Base-by-base conservation (phyloP, 2,329 filamentous ascomycete genomes). In the Mariannaea elegans region DNA sequence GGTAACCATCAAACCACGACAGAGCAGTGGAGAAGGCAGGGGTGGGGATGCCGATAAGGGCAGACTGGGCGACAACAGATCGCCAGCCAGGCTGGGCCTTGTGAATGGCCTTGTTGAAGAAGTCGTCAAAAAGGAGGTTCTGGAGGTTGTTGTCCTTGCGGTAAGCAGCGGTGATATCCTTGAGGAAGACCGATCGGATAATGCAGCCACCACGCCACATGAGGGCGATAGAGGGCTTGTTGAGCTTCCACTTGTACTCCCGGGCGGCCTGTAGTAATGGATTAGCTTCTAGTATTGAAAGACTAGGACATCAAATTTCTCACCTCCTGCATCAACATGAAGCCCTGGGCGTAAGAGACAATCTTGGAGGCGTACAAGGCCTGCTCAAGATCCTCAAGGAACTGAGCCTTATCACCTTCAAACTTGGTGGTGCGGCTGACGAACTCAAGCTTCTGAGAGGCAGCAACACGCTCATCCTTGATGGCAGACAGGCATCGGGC, bases 191-290 rank as follows among this genome's bases (percentile, higher is more conserved):
- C 69, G 95, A 98, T 80, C 95, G 94, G 84, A 99, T 99, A 75
- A 99, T 99, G 88, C 95, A 99, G 72, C 95, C 95, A 84, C 95
- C 95, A 79, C 95, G 93, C 95, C 95, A 99, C 95, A 99, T 99
- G 77, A 99, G 91, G 72, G 95, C 95, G 76, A 99, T 99, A 73
- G 96, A 97, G 68, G 95, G 95, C 91, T 98, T 98, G 91, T 99
- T 97, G 72, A 99, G 90, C 88, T 97, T 97, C 95, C 95, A 99
- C 72, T 82, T 81, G 84, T 96, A 99, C 80, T 98, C 92, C 81
- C 90, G 93, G 80, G 94, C 95, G 72, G 95, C 94, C 92, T 95
- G 71, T 34, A 3, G 21, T 36, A 16, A 18, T 46, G 14, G 16
- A 49, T 62, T 42, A 65, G 61, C 31, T 49, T 21, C 9, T 21